phyloP scores from a whole-genome alignment of 495 filamentous ascomycete species.

The Letharia columbiana region DNA sequence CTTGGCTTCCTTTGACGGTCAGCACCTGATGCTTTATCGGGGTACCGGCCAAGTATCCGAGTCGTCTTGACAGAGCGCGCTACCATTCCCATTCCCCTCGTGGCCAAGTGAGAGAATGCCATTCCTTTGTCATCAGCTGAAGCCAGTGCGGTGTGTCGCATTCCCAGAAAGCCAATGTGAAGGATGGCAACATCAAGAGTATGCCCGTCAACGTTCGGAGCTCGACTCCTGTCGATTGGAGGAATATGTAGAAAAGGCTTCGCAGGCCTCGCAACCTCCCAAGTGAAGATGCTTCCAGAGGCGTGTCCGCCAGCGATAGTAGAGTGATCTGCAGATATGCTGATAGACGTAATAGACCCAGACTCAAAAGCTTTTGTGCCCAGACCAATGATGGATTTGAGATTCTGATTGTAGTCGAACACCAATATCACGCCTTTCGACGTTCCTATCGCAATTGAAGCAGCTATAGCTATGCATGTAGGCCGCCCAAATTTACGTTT shows the following conservation, averaged over 20 bases:
- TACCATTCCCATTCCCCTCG: conserved; percentile 77
- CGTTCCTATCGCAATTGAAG: conserved; percentile 83
- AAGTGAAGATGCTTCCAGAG: conserved; percentile 89
- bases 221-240: conserved; percentile 56
- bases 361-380: conserved; percentile 93
- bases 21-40: conserved; percentile 46
- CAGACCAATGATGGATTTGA: conserved; percentile 88
- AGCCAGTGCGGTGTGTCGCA: conserved; percentile 87
- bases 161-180: conserved; percentile 92
- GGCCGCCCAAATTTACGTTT: conserved; percentile 87
- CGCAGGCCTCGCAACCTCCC: conserved; percentile 75
- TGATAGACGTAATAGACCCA: conserved; percentile 76
- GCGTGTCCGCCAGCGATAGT: conserved; percentile 86
- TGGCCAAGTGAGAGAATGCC: conserved; percentile 96
- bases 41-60: conserved; percentile 86
- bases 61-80: conserved; percentile 81
- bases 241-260: conserved; percentile 84
- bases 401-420: conserved; percentile 93
- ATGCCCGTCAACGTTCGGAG: conserved; percentile 74
- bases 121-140: conserved; percentile 95
- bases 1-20: conserved; percentile 77
- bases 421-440: conserved; percentile 88
- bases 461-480: conserved; percentile 83
- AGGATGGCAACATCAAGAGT: conserved; percentile 64
- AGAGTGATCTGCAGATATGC: conserved; percentile 86